A percentile compares a stretch with the other conserved stretches of the same genome.
Conservation (phyloP, 176 grass and related monocot species). For the Rhipidocladum racemiflorum region DNA sequence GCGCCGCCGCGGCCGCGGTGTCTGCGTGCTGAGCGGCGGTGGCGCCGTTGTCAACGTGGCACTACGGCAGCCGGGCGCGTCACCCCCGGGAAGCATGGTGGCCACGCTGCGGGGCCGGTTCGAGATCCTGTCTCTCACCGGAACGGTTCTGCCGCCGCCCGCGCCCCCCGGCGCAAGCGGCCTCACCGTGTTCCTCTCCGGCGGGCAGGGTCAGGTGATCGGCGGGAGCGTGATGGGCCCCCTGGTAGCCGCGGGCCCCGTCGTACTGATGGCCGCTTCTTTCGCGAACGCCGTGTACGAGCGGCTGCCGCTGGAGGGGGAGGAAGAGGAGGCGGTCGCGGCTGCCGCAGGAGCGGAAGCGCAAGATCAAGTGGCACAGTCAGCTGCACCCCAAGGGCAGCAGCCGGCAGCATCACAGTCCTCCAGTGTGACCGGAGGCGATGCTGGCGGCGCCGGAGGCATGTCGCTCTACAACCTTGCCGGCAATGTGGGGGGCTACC, state of each 20-base stretch:
- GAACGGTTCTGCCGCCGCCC: constrained; percentile 82
- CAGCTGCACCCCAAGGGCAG: constrained; percentile 41
- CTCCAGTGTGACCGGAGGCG: constrained; percentile 69
- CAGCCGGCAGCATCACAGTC: constrained; percentile 73
- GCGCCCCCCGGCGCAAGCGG: constrained; percentile 77
- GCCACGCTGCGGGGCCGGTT: constrained; percentile 79
- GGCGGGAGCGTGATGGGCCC: constrained; percentile 82
- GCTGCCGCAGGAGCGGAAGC: constrained; percentile 24
- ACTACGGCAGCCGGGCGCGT: constrained; percentile 75
- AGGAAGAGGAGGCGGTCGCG: constrained; percentile 52
- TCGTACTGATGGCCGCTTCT: constrained; percentile 88
- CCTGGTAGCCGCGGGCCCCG: constrained; percentile 71
- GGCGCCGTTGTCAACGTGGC: constrained; percentile 80
- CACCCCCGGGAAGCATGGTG: constrained; percentile 80
- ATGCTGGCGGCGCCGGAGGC: constrained; percentile 45
- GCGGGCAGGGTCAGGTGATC: constrained; percentile 83
- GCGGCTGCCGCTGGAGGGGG: constrained; percentile 68
- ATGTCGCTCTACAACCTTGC: constrained; percentile 88
- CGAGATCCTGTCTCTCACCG: constrained; percentile 93
- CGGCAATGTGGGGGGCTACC: constrained; percentile 64
- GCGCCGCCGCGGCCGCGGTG: constrained; percentile 73
- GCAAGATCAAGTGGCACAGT: constrained; percentile 49
- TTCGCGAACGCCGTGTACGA: constrained; percentile 94
- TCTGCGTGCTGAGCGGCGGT: constrained; percentile 83
- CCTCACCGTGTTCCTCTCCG: constrained; percentile 79